Base-by-base conservation (phyloP, 1,139 yeast species). In the Hemisphaericaspora xylanilytica region DNA sequence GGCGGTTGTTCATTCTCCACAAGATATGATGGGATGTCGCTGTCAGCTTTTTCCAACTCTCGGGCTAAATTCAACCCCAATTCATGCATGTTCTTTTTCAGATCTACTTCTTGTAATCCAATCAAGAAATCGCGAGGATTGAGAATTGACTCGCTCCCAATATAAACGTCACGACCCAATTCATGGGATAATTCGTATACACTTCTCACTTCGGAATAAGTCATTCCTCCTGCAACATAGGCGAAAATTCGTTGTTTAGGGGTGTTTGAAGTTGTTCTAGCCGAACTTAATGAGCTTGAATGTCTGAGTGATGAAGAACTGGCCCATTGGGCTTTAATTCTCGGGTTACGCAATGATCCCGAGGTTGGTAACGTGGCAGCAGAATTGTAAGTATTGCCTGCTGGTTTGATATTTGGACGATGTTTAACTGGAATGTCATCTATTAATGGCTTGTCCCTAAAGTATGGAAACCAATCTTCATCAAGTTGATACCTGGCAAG, bases 191-290 rank as follows among this genome's bases (percentile, higher is more conserved):
- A 70, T 49, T 87, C 94, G 51, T 87, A 84, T 11, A 84, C 81
- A 5, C 88, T 74, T 42, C 94, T 75, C 32, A 85, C 66, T 58
- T 94, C 99, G 3, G 90, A 77, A 48, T 84, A 80, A 0, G 97
- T 88, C 29, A 86, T 65, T 9, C 98, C 98, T 16, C 99, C 99
- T 1, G 94, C 85, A 28, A 89, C 77, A 55, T 81, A 92, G 44
- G 89, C 80, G 50, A 90, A 78, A 7, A 90, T 72, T 35, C 92
- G 65, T 53, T 86, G 95, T 48, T 78, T 75, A 10, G 20, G 29
- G 10, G 33, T 26, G 5, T 29, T 33, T 6, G 39, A 14, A 8
- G 35, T 18, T 28, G 41, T 25, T 12, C 47, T 26, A 13, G 15
- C 28, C 10, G 43, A 29, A 25, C 27, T 25, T 4, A 44, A 17